A percentile compares a stretch with the other conserved stretches of the same genome.
Conservation (phyloP, 768 basidiomycete species). For the Tephrocybe sp. region DNA sequence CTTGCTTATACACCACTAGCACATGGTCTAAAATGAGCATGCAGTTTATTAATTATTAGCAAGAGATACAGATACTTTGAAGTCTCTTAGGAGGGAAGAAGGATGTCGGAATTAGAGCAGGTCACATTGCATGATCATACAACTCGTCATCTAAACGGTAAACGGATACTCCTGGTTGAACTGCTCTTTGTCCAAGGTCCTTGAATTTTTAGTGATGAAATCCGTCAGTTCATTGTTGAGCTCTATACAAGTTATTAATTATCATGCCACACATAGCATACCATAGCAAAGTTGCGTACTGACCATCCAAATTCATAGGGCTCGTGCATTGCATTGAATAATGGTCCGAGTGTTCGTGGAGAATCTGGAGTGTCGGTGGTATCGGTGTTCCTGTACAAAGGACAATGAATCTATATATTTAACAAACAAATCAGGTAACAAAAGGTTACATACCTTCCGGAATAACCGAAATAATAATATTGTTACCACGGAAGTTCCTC, state of each 20-base stretch:
- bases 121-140: too few species aligned
- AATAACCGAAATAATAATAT: constrained; percentile 12
- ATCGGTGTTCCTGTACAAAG: constrained; percentile 4
- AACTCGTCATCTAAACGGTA: background rate
- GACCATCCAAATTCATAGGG: constrained; percentile 8
- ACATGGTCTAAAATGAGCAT: background rate
- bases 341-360: constrained; percentile 11
- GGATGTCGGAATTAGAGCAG: background rate
- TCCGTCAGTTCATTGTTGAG: constrained; percentile 8
- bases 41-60: background rate
- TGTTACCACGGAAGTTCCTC: constrained; percentile 8
- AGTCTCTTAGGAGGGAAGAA: background rate
- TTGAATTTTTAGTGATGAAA: constrained; percentile 3
- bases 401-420: background rate
- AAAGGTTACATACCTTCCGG: constrained; percentile 1
- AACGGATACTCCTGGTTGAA: constrained; percentile 10
- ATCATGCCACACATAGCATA: background rate
- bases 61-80: background rate
- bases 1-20: background rate
- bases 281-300: background rate
- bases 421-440: background rate
- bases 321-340: constrained; percentile 11
- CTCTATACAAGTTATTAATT: background rate
- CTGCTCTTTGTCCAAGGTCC: constrained; percentile 11
- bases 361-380: constrained; percentile 4